Evolutionary conservation across 169 alveolate genomes (phyloP).

Genomic region (Plasmodium vivax): DNA sequence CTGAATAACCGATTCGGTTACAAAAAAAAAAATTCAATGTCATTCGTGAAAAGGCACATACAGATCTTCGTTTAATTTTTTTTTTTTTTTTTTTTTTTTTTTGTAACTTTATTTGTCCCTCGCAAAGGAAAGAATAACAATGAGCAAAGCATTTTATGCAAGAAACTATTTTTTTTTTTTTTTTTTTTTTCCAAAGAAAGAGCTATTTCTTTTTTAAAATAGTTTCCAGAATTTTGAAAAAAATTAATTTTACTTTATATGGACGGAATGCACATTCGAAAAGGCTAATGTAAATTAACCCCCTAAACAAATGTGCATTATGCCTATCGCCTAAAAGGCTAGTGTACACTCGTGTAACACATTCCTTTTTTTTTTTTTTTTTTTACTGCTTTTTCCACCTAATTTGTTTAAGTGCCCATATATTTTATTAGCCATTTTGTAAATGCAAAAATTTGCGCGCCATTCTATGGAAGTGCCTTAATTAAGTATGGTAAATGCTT

Average conservation of each 20-base stretch:
- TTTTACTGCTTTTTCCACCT: background rate
- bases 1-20: background rate
- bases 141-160: background rate
- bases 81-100: background rate
- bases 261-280: background rate
- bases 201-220: background rate
- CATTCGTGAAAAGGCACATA: background rate
- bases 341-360: background rate
- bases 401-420: background rate
- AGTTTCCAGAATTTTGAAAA: background rate
- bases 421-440: background rate
- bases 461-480: background rate
- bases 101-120: background rate
- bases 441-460: background rate
- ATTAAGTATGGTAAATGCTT: background rate
- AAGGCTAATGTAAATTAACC: background rate
- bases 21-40: slow-evolving; percentile 1
- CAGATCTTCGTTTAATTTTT: background rate
- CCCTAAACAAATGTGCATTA: background rate
- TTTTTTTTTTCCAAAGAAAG: background rate
- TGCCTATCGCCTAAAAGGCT: background rate
- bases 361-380: background rate
- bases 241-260: background rate
- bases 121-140: background rate
- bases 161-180: background rate